These are phyloP conservation scores for Rhizopus microsporus DNA, from an alignment of 371 early-diverging fungal genomes.

Conservation along the genomic window DNA sequence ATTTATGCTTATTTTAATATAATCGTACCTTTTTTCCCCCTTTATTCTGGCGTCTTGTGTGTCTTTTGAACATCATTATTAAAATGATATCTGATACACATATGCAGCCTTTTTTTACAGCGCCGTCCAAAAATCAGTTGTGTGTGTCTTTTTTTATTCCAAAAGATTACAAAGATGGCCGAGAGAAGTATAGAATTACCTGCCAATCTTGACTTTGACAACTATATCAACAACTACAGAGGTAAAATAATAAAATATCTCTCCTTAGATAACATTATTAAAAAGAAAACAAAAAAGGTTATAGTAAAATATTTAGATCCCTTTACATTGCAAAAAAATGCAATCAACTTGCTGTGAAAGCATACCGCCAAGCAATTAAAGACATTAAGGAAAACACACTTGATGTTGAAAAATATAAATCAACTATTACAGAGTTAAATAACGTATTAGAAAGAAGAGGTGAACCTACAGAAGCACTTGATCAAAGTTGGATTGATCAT, in stretches of 20 bases:
- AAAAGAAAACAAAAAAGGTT: slow-evolving; percentile 46
- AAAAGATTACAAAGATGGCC: slow-evolving; percentile 7
- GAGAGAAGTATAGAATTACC: slow-evolving; percentile 41
- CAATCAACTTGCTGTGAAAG: slow-evolving; percentile 67
- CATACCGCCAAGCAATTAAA: slow-evolving; percentile 60
- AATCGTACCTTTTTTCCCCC: too few relatives aligned
- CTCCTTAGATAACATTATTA: not conserved
- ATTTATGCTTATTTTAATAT: too few relatives aligned
- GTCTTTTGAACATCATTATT: too few relatives aligned
- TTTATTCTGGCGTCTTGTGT: too few relatives aligned
- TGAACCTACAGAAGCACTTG: slow-evolving; percentile 8
- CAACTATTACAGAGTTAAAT: slow-evolving; percentile 53
- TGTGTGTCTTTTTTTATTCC: too few relatives aligned
- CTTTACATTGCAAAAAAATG: slow-evolving; percentile 79
- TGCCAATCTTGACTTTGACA: slow-evolving; percentile 68
- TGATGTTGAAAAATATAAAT: slow-evolving; percentile 56
- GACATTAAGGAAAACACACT: slow-evolving; percentile 57
- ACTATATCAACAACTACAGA: slow-evolving; percentile 67
- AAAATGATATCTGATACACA: too few relatives aligned
- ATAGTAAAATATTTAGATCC: slow-evolving; percentile 69
- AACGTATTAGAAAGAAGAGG: slow-evolving; percentile 40
- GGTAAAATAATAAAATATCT: slow-evolving; percentile 41
- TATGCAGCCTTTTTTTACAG: too few relatives aligned
- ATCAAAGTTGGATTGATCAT: slow-evolving; percentile 61
- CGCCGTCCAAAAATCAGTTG: too few relatives aligned